Base-by-base conservation (phyloP, 1,284 basidiomycete genomes). In the Mycosarcoma maydis region DNA sequence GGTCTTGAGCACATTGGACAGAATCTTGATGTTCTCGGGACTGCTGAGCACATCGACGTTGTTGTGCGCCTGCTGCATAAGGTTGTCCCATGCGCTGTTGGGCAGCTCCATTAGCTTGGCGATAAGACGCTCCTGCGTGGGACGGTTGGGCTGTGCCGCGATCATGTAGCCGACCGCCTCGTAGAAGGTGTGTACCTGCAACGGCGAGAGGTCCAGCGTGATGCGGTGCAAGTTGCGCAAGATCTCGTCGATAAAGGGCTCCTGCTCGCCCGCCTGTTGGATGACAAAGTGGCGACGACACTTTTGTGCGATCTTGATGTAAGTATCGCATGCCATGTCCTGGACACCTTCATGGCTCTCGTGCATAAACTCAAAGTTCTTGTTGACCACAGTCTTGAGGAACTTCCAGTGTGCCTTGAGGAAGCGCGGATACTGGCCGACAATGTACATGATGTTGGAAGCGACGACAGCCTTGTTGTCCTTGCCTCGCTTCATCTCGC, bases 331-430 rank as follows among this genome's bases (percentile, higher is more conserved):
- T 43, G 96, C 96, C 96, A 99, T 99, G 83, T 99, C 96, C 84
- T 99, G 96, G 11, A 99, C 96, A 66, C 93, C 94, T 85, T 99
- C 96, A 80, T 99, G 96, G 0, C 93, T 97, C 85, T 98, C 96
- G 84, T 99, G 96, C 94, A 98, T 98, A 83, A 99, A 99, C 83
- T 99, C 96, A 83, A 99, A 99, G 17, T 98, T 86, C 84, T 99
- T 99, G 86, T 98, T 98, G 71, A 98, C 96, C 45, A 99, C 96
- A 4, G 96, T 98, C 86, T 99, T 99, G 82, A 99, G 85, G 88
- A 99, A 99, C 85, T 98, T 98, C 96, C 96, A 99, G 83, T 99
- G 96, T 20, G 96, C 96, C 83, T 98, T 98, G 80, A 99, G 88
- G 89, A 98, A 99, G 29, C 96, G 89, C 46, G 96, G 96, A 82